A percentile compares a stretch with the other conserved stretches of the same genome.
phyloP scores from a whole-genome alignment of 768 basidiomycete genomes.

The Fomitopsis pulvina region DNA sequence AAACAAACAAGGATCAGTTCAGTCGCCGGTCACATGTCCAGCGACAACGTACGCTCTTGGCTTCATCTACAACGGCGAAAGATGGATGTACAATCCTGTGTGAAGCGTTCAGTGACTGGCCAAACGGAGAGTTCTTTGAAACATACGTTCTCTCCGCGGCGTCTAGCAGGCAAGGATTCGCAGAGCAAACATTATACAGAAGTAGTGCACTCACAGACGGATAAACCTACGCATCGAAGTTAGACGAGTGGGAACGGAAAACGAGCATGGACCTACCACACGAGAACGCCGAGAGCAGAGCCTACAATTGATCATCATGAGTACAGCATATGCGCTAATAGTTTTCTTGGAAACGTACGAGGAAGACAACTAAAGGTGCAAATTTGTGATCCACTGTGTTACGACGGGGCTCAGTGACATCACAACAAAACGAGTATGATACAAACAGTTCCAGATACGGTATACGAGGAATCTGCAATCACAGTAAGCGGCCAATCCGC shows the following conservation, averaged over 20 bases:
- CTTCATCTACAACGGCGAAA: no score
- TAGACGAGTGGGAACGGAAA: neutral
- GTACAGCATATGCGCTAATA: no score
- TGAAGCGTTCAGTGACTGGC: neutral
- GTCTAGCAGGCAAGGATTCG: neutral
- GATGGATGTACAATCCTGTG: neutral
- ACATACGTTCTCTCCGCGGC: neutral
- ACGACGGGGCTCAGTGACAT: no score
- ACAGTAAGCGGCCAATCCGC: neutral
- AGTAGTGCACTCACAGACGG: neutral
- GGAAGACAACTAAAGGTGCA: neutral
- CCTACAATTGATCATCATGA: no score
- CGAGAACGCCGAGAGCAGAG: neutral
- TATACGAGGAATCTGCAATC: neutral
- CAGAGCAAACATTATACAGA: neutral
- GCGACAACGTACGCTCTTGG: neutral
- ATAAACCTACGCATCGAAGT: neutral
- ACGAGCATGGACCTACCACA: neutral
- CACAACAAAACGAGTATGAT: no score
- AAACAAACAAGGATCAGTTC: no score
- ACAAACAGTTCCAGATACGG: neutral
- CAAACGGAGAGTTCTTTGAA: no score
- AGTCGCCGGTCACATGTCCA: no score
- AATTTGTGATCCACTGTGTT: neutral
- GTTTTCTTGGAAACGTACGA: neutral